A percentile compares a stretch with the other conserved stretches of the same genome.
phyloP scores from a whole-genome alignment of 805 yeast genomes.

The Metschnikowia baotianmanensis region DNA sequence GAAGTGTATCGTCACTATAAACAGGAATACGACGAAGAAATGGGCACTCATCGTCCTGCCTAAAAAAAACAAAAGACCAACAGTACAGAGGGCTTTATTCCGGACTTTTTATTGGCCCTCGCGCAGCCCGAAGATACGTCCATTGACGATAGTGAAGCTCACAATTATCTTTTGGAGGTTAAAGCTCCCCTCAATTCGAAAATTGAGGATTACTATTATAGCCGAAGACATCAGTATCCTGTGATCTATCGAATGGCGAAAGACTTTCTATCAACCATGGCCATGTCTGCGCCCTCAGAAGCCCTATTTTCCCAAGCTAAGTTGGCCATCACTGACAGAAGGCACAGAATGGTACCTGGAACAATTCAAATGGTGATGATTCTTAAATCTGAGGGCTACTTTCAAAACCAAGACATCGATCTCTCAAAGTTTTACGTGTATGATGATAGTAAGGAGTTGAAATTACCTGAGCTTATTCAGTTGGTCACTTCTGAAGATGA shows the following conservation, averaged over 20 bases:
- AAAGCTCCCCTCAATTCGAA: background rate
- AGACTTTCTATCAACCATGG: background rate
- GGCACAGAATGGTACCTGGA: background rate
- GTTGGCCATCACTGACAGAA: background rate
- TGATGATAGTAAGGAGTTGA: background rate
- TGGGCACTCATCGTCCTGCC: background rate
- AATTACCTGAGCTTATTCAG: background rate
- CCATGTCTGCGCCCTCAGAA: constrained; percentile 1
- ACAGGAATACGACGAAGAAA: too few relatives aligned
- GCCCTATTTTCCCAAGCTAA: background rate
- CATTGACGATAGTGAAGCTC: background rate
- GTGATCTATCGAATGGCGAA: constrained; percentile 2
- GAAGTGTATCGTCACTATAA: background rate
- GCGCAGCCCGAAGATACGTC: background rate
- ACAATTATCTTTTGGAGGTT: background rate
- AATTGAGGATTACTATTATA: background rate
- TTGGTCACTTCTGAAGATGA: background rate
- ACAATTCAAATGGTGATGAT: background rate
- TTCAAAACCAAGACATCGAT: background rate
- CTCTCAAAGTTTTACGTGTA: background rate
- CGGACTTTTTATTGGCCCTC: background rate
- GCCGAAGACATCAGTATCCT: background rate
- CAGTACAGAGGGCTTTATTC: background rate
- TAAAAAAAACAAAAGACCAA: background rate
- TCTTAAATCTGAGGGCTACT: background rate